Evolutionary conservation across 2,329 filamentous ascomycete genomes (phyloP).

Genomic region (Ascochyta viciae-villosae): DNA sequence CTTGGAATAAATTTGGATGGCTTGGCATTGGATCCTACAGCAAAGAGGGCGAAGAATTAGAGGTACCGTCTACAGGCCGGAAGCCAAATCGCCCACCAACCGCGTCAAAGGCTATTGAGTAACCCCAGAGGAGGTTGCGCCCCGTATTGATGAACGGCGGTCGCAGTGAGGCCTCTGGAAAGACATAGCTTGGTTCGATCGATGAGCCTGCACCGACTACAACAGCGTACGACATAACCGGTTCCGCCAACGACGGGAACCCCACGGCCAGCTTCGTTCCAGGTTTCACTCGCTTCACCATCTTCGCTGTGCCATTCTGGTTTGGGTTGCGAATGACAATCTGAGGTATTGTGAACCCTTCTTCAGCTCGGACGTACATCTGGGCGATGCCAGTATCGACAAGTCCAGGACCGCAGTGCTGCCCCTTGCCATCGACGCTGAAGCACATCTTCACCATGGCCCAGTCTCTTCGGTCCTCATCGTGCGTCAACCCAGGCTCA

Average conservation of each 20-base stretch:
- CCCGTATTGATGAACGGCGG: constrained; percentile 46
- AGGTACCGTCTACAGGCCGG: constrained; percentile 24
- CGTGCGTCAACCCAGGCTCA: constrained; percentile 37
- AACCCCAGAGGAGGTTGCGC: constrained; percentile 41
- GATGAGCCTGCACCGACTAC: constrained; percentile 32
- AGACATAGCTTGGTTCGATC: constrained; percentile 39
- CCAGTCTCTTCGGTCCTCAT: constrained; percentile 42
- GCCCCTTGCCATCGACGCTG: constrained; percentile 29
- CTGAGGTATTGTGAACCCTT: constrained; percentile 35
- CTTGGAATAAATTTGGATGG: constrained; percentile 12
- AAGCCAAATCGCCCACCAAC: constrained; percentile 42
- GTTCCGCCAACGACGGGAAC: constrained; percentile 28
- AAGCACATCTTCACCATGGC: constrained; percentile 45
- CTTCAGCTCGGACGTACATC: constrained; percentile 45
- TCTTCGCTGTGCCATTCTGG: constrained; percentile 30
- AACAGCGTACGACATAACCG: constrained; percentile 34
- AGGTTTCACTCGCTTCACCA: constrained; percentile 39
- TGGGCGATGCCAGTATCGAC: constrained; percentile 46
- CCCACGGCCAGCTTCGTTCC: constrained; percentile 39
- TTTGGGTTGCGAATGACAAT: constrained; percentile 43
- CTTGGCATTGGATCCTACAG: constrained; percentile 16
- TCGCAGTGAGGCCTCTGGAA: constrained; percentile 30
- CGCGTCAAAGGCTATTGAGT: constrained; percentile 47
- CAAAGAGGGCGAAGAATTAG: constrained; percentile 21
- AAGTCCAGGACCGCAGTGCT: constrained; percentile 36